Percentiles rank a stretch among this genome's conserved stretches.
Evolutionary conservation across 371 early-diverging fungal genomes (phyloP).

Genomic region (Actinomucor elegans): DNA sequence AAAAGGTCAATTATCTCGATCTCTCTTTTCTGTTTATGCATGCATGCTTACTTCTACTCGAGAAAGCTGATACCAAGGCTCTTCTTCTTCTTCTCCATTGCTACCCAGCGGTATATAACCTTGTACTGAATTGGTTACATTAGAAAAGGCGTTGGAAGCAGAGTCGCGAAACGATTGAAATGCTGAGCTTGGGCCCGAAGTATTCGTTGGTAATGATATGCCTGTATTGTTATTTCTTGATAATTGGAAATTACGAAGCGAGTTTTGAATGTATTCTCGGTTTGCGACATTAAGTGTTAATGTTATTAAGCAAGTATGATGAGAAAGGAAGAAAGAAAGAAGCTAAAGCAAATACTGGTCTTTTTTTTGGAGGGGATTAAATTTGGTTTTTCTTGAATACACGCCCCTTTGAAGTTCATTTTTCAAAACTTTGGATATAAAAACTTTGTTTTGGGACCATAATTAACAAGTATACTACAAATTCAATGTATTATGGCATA

Average conservation of each 20-base stretch:
- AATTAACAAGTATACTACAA: too few species aligned
- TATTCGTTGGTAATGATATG: constrained; percentile 28
- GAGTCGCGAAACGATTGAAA: constrained; percentile 39
- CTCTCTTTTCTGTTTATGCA: neutral
- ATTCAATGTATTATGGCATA: too few species aligned
- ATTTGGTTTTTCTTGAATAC: too few species aligned
- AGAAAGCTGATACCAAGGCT: constrained; percentile 54
- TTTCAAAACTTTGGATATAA: neutral
- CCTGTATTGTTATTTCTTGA: constrained; percentile 13
- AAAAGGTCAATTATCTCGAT: too few species aligned
- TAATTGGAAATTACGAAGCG: constrained; percentile 41
- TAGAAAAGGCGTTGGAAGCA: constrained; percentile 40
- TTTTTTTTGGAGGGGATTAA: too few species aligned
- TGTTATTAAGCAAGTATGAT: neutral
- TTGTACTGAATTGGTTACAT: constrained; percentile 42
- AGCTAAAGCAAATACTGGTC: too few species aligned
- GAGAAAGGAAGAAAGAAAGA: neutral
- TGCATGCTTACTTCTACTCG: constrained; percentile 39
- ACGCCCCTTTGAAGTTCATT: neutral
- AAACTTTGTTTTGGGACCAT: too few species aligned
- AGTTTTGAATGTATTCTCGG: constrained; percentile 41
- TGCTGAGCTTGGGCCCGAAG: constrained; percentile 7
- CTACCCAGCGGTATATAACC: constrained; percentile 44
- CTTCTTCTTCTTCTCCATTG: constrained; percentile 39
- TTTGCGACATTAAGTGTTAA: constrained; percentile 22